Evolutionary conservation across 2,329 filamentous ascomycete species (phyloP).

Genomic region (Trichoderma sp.): DNA sequence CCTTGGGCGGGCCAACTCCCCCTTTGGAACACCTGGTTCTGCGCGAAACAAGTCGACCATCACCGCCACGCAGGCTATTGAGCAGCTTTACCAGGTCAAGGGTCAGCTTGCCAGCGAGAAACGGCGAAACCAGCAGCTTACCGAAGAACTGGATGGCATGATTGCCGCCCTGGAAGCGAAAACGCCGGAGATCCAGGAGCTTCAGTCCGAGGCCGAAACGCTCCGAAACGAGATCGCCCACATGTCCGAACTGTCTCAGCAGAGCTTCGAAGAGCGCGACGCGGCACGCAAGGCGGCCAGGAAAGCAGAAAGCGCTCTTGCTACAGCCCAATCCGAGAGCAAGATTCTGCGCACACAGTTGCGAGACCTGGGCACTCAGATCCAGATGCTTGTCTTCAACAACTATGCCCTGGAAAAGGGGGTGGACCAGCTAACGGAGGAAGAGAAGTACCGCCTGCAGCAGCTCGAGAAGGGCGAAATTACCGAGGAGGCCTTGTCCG

Average conservation of each 20-base stretch:
- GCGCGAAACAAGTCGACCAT: conserved; percentile 58
- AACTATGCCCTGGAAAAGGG: conserved; percentile 81
- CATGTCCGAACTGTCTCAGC: conserved; percentile 82
- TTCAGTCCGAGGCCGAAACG: conserved; percentile 77
- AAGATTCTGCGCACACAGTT: conserved; percentile 83
- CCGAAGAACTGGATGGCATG: conserved; percentile 80
- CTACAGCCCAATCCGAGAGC: conserved; percentile 65
- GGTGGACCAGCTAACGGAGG: conserved; percentile 66
- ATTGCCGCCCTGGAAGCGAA: conserved; percentile 82
- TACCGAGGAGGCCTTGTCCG: conserved; percentile 68
- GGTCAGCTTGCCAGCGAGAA: conserved; percentile 73
- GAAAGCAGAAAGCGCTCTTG: conserved; percentile 74
- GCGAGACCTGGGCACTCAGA: conserved; percentile 84
- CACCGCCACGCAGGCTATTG: conserved; percentile 64
- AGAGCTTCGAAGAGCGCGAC: conserved; percentile 80
- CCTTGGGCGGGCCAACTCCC: conserved; percentile 57
- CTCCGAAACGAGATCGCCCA: conserved; percentile 80
- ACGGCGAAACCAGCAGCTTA: conserved; percentile 72
- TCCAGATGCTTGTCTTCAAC: conserved; percentile 88
- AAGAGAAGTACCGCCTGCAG: conserved; percentile 75
- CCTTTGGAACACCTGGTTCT: conserved; percentile 64
- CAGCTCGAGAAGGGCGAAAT: conserved; percentile 76
- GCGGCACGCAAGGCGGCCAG: conserved; percentile 74
- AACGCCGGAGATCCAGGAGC: conserved; percentile 83
- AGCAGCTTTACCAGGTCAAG: conserved; percentile 69